These are phyloP conservation scores for Eucalyptus erythrocorys DNA, from an alignment of 345 rosid species.

Conservation along the genomic window DNA sequence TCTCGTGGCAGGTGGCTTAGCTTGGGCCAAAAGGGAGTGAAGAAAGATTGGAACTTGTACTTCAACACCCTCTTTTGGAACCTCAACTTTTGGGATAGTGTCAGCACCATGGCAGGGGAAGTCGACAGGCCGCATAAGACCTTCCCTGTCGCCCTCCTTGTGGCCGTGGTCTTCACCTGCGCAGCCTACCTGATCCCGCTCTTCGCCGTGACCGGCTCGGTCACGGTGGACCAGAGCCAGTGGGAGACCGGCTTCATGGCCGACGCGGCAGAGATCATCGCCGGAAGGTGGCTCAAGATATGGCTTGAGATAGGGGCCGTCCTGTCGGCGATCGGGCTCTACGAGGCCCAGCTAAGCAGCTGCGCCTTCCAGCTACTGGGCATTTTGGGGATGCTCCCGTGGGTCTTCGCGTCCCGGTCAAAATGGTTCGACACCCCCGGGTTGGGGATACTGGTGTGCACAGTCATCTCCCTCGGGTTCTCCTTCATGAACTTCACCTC, in stretches of 20 bases:
- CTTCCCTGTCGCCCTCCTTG: slow-evolving; percentile 50
- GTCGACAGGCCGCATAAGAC: slow-evolving; percentile 61
- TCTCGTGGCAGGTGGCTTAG: slow-evolving; percentile 40
- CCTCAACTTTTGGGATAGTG: slow-evolving; percentile 86
- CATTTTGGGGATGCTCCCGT: slow-evolving; percentile 52
- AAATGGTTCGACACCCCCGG: slow-evolving; percentile 69
- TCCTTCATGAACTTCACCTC: slow-evolving; percentile 42
- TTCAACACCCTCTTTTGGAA: slow-evolving; percentile 94
- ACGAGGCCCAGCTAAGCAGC: slow-evolving; percentile 53
- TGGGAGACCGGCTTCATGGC: slow-evolving; percentile 69
- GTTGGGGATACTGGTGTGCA: slow-evolving; percentile 50
- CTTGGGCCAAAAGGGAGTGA: slow-evolving; percentile 39
- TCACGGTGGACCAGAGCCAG: slow-evolving; percentile 19
- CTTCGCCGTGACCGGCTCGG: slow-evolving; percentile 51
- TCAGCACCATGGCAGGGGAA: slow-evolving; percentile 80
- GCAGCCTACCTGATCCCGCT: slow-evolving; percentile 69
- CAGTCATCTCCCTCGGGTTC: slow-evolving; percentile 28
- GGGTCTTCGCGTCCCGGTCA: slow-evolving; percentile 31
- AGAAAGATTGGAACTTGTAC: slow-evolving; percentile 63
- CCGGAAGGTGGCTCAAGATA: slow-evolving; percentile 52
- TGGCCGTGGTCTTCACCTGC: slow-evolving; percentile 69
- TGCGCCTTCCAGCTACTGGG: slow-evolving; percentile 57
- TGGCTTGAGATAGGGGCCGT: slow-evolving; percentile 62
- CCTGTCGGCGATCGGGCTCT: slow-evolving; percentile 33
- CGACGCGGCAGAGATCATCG: slow-evolving; percentile 37